These are phyloP conservation scores for Candida parachauliodes DNA, from an alignment of 805 yeast genomes.

Conservation along the genomic window DNA sequence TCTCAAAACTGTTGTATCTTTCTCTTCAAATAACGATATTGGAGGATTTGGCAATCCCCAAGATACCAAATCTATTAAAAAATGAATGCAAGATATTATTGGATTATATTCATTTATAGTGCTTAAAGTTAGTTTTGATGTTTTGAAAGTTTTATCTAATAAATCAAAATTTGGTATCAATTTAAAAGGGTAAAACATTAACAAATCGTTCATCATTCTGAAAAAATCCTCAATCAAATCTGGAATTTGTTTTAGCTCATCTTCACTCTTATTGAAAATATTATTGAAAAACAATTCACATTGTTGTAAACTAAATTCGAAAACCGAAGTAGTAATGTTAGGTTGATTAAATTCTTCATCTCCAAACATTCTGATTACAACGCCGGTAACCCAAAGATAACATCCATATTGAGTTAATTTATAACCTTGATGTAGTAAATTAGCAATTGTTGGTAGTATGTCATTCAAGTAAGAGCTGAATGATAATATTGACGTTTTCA, in stretches of 20 bases:
- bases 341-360: slow-evolving; percentile 38
- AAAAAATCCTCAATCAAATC: slow-evolving; percentile 86
- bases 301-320: slow-evolving; percentile 72
- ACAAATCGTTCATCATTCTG: slow-evolving; percentile 70
- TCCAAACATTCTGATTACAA: slow-evolving; percentile 69
- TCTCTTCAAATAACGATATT: slow-evolving; percentile 56
- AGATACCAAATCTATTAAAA: slow-evolving; percentile 72
- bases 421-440: slow-evolving; percentile 67
- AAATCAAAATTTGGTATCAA: slow-evolving; percentile 45
- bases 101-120: slow-evolving; percentile 67
- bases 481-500: slow-evolving; percentile 62
- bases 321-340: slow-evolving; percentile 56
- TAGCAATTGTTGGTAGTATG: slow-evolving; percentile 62
- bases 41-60: slow-evolving; percentile 88
- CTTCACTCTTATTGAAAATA: slow-evolving; percentile 19
- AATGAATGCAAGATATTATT: slow-evolving; percentile 65
- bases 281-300: slow-evolving; percentile 52
- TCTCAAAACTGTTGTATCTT: slow-evolving; percentile 51
- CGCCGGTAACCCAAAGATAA: slow-evolving; percentile 86
- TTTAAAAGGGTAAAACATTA: slow-evolving; percentile 68
- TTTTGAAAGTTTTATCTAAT: slow-evolving; percentile 51
- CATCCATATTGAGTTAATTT: slow-evolving; percentile 69
- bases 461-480: slow-evolving; percentile 55
- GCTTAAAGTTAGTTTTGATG: slow-evolving; percentile 51
- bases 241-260: slow-evolving; percentile 41